Evolutionary conservation across 1,284 basidiomycete genomes (phyloP), one percentile per base, ranked within the genome.

Genomic region (Testicularia cyperi): DNA sequence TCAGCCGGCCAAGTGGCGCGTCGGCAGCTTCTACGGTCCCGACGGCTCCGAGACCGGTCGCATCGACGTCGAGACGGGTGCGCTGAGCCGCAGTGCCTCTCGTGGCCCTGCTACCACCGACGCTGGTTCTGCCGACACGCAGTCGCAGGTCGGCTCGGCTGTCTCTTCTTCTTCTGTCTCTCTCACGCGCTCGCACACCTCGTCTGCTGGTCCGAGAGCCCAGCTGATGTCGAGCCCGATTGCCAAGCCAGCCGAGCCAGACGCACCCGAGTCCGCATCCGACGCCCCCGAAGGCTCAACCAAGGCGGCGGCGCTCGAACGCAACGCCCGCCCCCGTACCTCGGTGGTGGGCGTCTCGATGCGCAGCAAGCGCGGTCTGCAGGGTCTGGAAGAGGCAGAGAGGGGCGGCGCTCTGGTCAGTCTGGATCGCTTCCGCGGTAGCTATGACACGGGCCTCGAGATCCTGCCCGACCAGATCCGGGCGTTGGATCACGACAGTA

Each of bases 1-100:
- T n/a, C n/a, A n/a, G n/a, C n/a, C n/a, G n/a, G n/a, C n/a, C n/a
- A n/a, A 14, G 21, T 65, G 47, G 62, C 35, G 44, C 14, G 67
- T 70, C 7, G 67, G 65, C 21, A 64, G 55, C 51, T 68, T 70
- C 45, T 70, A 70, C 34, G 65, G 44, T 1, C 44, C 56, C 10
- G 53, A 65, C n/a, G 67, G 67, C 5, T 36, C 40, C 20, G 65
- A 68, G 25, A 61, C 45, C 0, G 65, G 41, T 6, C 41, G 62
- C 12, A 42, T 65, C 39, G 62, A 68, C 34, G 32, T 29, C 38
- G 38, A 46, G 15, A 38, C 43, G 6, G 57, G 46, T 9, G 34
- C 42, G 8, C 36, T 65, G 20, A 63, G 46, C 42, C 44, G 32
- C 21, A 7, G 16, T 12, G 24, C 19, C 26, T 42, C 49, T 14